These are phyloP conservation scores for Syzygium grande DNA, from an alignment of 345 rosid genomes.

Conservation along the genomic window DNA sequence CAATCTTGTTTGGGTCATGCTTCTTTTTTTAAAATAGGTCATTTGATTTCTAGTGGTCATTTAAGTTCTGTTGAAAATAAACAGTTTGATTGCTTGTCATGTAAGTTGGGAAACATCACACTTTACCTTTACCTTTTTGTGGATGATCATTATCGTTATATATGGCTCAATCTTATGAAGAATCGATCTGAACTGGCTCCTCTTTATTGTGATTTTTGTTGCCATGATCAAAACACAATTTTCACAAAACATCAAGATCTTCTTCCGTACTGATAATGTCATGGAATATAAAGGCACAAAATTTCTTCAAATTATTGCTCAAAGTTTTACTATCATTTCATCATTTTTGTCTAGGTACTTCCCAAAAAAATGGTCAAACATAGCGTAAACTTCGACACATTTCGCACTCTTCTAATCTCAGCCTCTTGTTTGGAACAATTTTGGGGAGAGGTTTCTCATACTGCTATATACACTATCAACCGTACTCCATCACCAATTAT, in stretches of 20 bases:
- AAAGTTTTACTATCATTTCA: background rate
- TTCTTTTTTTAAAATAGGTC: too few species aligned
- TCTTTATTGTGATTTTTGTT: background rate
- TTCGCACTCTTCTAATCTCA: background rate
- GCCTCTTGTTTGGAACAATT: fast-evolving
- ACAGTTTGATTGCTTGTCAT: background rate
- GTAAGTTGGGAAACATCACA: background rate
- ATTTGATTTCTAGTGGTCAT: too few species aligned
- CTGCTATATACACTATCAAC: background rate
- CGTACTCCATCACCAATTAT: background rate
- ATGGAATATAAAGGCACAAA: too few species aligned
- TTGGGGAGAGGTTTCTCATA: background rate
- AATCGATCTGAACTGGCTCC: too few species aligned
- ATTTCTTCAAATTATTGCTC: too few species aligned
- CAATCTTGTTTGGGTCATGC: too few species aligned
- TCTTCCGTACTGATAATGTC: background rate
- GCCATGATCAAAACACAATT: background rate
- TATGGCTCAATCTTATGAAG: background rate
- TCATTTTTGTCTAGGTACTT: background rate
- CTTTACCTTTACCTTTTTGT: background rate
- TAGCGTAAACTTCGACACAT: background rate
- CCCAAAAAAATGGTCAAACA: background rate
- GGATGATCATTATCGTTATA: background rate
- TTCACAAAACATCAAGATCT: background rate
- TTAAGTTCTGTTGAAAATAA: too few species aligned